Evolutionary conservation across 1,284 basidiomycete species (phyloP), one percentile per base, ranked within the genome.

Genomic region (Ceratobasidium sp.): DNA sequence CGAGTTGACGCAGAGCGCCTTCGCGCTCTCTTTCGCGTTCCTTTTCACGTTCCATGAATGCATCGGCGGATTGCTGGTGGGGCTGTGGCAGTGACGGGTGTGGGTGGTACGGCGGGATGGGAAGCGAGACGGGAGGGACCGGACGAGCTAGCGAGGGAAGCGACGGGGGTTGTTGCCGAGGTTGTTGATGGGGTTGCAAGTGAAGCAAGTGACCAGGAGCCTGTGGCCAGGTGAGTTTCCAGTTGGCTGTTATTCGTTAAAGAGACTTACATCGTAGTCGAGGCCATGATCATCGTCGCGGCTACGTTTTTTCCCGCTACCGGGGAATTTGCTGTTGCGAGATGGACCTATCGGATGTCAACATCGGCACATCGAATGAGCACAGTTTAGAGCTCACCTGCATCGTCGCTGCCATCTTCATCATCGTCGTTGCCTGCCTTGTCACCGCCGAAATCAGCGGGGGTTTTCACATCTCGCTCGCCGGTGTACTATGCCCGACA

Each of bases 371-470:
- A 40, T 7, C 38, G 17, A 8, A 40, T 8, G 38, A 40, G 17
- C 17, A 40, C 17, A 40, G 22, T 10, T 38, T 27, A 25, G 3
- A 7, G 35, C 60, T 50, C 50, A 67, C 50, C 47, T 45, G 12
- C 49, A 4, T 80, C 83, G 22, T 80, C 82, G 25, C 82, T 82
- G 27, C 82, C 83, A 47, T 79, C 83, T 31, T 82, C 84, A 15
- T 78, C 82, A 6, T 74, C 80, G 17, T 72, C 76, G 8, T 79
- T 80, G 29, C 78, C 78, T 53, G 76, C 77, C 55, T 76, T 78
- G 42, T 77, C 78, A 50, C 76, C 77, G 38, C 73, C 78, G 69
- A 83, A 85, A 74, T 85, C 83, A 27, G 75, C 71, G 1, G 83
- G 82, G 0, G 79, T 80, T 42, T 80, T 79, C 0, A 79, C 78